These are phyloP conservation scores for Fomes fomentarius DNA, from an alignment of 1,284 basidiomycete species.

Conservation along the genomic window DNA sequence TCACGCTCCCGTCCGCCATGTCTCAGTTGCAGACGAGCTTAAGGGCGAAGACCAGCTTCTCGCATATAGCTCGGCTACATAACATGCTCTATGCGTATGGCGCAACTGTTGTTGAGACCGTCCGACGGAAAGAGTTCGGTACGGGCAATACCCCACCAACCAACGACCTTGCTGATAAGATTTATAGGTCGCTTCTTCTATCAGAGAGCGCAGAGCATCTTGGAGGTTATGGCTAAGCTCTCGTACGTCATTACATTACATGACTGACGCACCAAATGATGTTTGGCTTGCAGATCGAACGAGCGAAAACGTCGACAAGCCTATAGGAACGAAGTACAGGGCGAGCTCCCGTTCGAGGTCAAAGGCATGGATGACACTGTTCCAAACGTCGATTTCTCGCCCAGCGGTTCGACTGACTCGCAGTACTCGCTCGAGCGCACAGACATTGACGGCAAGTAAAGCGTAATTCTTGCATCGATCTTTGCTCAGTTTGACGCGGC, in stretches of 20 bases:
- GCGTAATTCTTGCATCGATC: not conserved
- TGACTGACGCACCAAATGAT: not conserved
- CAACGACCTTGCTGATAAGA: too few relatives aligned
- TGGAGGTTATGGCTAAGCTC: slow-evolving; percentile 83
- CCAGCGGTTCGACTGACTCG: slow-evolving; percentile 49
- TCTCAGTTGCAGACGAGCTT: slow-evolving; percentile 70
- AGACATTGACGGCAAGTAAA: slow-evolving; percentile 72
- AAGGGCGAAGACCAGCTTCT: slow-evolving; percentile 80
- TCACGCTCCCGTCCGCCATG: slow-evolving; percentile 67
- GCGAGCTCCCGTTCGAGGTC: slow-evolving; percentile 80
- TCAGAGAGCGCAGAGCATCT: slow-evolving; percentile 74
- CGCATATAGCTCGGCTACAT: slow-evolving; percentile 88
- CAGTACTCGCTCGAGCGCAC: slow-evolving; percentile 67
- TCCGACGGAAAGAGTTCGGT: slow-evolving; percentile 89
- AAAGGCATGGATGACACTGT: slow-evolving; percentile 77
- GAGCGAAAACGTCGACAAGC: slow-evolving; percentile 80
- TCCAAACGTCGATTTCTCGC: slow-evolving; percentile 77
- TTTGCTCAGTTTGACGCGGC: not conserved
- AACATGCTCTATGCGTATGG: slow-evolving; percentile 93
- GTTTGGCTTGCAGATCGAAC: slow-evolving; percentile 47
- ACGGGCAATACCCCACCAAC: too few relatives aligned
- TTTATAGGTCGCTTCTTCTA: slow-evolving; percentile 72
- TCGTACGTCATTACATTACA: slow-evolving; percentile 54
- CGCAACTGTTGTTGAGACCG: slow-evolving; percentile 89
- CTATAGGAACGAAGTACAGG: slow-evolving; percentile 78